These are phyloP conservation scores for Elymus sibiricus DNA, from an alignment of 176 grass and related monocot species.

Conservation along the genomic window DNA sequence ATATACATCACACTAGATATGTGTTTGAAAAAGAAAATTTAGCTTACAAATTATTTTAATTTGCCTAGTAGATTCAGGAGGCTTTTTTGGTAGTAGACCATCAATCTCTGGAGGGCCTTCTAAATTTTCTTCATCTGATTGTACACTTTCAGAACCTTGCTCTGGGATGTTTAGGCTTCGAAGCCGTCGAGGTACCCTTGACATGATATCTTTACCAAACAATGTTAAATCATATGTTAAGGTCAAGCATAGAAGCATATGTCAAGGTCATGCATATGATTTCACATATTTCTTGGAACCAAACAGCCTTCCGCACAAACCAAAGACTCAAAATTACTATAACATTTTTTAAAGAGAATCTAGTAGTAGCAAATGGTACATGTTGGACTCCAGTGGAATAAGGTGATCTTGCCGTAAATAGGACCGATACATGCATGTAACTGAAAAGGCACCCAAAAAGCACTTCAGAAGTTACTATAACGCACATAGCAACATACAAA, in stretches of 20 bases:
- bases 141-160: background rate
- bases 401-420: no score
- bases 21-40: background rate
- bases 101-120: background rate
- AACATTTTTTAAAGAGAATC: no score
- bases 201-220: background rate
- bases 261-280: no score
- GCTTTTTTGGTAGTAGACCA: background rate
- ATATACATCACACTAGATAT: background rate
- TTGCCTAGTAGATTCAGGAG: background rate
- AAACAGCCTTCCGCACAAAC: no score
- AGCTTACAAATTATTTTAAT: slow-evolving; percentile 4
- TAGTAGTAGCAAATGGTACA: no score
- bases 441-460: background rate
- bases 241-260: no score
- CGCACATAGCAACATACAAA: no score
- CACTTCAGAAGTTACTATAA: background rate
- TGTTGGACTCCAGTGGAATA: background rate
- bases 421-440: no score
- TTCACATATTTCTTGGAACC: no score
- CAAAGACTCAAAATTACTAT: no score
- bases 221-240: no score
- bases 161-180: background rate
- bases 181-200: background rate
- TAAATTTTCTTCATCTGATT: background rate